A percentile compares a stretch with the other conserved stretches of the same genome.
phyloP scores from a whole-genome alignment of 2,329 filamentous ascomycete genomes.

The Botrytis porri region DNA sequence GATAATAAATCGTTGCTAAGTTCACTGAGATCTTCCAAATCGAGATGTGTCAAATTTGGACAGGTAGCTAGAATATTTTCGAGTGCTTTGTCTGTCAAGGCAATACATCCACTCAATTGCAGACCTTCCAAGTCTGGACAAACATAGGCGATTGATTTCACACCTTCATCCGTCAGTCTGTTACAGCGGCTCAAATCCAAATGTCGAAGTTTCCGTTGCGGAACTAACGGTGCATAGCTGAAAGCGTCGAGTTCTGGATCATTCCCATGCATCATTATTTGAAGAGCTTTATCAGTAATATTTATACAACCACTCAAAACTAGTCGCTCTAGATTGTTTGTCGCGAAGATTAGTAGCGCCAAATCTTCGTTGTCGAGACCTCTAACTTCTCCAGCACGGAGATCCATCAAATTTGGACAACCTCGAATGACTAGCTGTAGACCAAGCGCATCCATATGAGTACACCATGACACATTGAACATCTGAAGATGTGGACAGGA shows the following conservation, averaged over 20 bases:
- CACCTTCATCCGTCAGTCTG: constrained; percentile 67
- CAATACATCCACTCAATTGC: constrained; percentile 74
- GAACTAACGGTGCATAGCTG: constrained; percentile 71
- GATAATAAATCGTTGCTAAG: constrained; percentile 73
- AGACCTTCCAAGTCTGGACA: constrained; percentile 79
- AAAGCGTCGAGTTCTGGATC: constrained; percentile 79
- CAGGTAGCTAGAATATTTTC: constrained; percentile 70
- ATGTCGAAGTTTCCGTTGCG: constrained; percentile 75
- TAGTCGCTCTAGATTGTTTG: constrained; percentile 79
- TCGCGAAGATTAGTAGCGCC: constrained; percentile 70
- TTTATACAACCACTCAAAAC: constrained; percentile 77
- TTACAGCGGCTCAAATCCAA: constrained; percentile 80
- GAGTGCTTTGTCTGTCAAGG: constrained; percentile 71
- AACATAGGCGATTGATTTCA: constrained; percentile 69
- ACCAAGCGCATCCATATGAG: constrained; percentile 75
- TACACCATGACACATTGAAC: constrained; percentile 92
- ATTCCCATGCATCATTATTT: constrained; percentile 70
- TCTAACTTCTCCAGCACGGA: constrained; percentile 76
- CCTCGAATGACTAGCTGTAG: constrained; percentile 68
- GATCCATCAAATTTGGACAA: constrained; percentile 71
- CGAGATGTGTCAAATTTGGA: constrained; percentile 77
- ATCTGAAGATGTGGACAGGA: constrained; percentile 78
- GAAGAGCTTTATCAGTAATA: constrained; percentile 71
- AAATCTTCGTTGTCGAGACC: constrained; percentile 75
- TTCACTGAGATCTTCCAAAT: constrained; percentile 79